These are phyloP conservation scores for Globisporangium barbulae DNA, from an alignment of 352 stramenopile species.

Conservation along the genomic window DNA sequence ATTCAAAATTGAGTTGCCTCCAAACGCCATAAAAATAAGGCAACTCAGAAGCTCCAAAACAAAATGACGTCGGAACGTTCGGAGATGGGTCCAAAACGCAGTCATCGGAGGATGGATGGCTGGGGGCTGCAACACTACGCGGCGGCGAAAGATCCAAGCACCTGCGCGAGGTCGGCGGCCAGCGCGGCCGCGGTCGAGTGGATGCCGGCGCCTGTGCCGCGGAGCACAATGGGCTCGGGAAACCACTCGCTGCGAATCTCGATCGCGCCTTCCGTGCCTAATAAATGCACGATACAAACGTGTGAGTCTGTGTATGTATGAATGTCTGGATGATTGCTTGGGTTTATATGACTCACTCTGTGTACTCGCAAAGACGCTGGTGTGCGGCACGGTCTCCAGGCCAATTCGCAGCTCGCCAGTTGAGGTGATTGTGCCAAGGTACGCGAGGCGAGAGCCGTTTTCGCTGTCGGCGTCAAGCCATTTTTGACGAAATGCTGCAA, in stretches of 20 bases:
- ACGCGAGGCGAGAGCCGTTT: slow-evolving; percentile 37
- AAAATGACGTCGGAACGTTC: slow-evolving; percentile 10
- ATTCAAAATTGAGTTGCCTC: background rate
- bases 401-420: slow-evolving; percentile 39
- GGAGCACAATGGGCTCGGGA: slow-evolving; percentile 48
- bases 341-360: slow-evolving; percentile 16
- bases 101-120: background rate
- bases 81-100: slow-evolving; percentile 1
- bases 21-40: background rate
- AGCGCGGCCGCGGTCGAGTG: slow-evolving; percentile 59
- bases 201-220: slow-evolving; percentile 57
- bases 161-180: slow-evolving; percentile 36
- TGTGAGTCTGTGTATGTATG: background rate
- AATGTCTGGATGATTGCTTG: background rate
- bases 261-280: slow-evolving; percentile 59
- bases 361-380: slow-evolving; percentile 36
- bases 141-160: slow-evolving; percentile 3
- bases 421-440: slow-evolving; percentile 48
- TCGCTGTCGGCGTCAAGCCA: background rate
- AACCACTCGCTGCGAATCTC: slow-evolving; percentile 61
- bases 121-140: background rate
- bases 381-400: slow-evolving; percentile 22
- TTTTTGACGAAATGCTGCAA: background rate
- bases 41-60: background rate
- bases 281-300: background rate